Percentiles rank a stretch among this genome's conserved stretches.
These are phyloP conservation scores for Marchantia paleacea DNA, from an alignment of 225 moss, liverwort and hornwort species.

Conservation along the genomic window DNA sequence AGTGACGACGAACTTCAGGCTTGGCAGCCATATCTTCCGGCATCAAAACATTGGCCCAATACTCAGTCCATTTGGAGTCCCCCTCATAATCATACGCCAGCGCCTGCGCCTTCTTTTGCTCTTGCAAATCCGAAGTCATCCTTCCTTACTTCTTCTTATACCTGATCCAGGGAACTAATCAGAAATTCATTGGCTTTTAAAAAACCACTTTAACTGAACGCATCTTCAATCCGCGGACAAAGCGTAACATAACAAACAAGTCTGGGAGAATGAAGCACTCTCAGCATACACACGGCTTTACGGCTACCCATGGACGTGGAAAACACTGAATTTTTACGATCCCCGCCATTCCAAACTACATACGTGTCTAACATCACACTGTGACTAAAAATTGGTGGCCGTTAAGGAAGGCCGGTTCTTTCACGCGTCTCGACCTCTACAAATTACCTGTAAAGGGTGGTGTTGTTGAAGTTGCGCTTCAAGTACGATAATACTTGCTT, in stretches of 20 bases:
- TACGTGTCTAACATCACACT: too few relatives aligned
- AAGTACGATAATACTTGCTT: slow-evolving; percentile 65
- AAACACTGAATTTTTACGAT: too few relatives aligned
- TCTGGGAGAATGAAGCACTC: too few relatives aligned
- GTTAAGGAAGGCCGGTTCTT: background rate
- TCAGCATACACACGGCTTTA: too few relatives aligned
- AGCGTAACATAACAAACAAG: too few relatives aligned
- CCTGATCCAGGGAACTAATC: background rate
- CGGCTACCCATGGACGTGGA: too few relatives aligned
- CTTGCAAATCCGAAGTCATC: slow-evolving; percentile 31
- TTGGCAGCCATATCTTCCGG: slow-evolving; percentile 68
- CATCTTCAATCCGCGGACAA: too few relatives aligned
- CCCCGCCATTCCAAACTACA: too few relatives aligned
- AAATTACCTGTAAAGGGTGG: slow-evolving; percentile 70
- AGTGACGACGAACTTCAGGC: slow-evolving; percentile 75
- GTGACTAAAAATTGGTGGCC: too few relatives aligned
- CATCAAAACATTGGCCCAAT: slow-evolving; percentile 85
- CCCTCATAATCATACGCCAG: slow-evolving; percentile 67
- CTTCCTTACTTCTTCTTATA: background rate
- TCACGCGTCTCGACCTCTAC: background rate
- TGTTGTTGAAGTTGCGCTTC: slow-evolving; percentile 64
- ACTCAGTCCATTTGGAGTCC: slow-evolving; percentile 76
- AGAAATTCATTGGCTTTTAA: too few relatives aligned
- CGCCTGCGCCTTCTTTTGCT: slow-evolving; percentile 61
- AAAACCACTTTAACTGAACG: too few relatives aligned